phyloP scores from a whole-genome alignment of 192 early-diverging fungal species.

The Podila horticola region DNA sequence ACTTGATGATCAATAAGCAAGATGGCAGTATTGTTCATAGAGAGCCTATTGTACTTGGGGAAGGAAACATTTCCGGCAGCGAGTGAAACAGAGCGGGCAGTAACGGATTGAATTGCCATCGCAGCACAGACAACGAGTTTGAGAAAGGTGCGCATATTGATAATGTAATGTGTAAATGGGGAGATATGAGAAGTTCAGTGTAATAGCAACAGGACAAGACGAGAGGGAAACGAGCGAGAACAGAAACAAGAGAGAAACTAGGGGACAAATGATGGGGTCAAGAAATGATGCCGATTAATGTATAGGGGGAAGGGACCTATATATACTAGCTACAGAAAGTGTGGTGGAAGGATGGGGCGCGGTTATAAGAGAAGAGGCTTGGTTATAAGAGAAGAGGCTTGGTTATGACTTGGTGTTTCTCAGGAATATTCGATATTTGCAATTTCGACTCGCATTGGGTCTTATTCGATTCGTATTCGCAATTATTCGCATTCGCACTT shows the following conservation, averaged over 20 bases:
- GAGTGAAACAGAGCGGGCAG: constrained; percentile 8
- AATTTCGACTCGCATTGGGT: too few relatives aligned
- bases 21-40: constrained; percentile 31
- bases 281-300: constrained; percentile 16
- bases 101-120: constrained; percentile 19
- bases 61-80: constrained; percentile 11
- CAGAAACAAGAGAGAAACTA: background rate
- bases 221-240: too few relatives aligned
- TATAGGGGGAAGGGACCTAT: constrained; percentile 6
- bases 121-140: constrained; percentile 22
- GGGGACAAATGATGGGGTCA: constrained; percentile 6
- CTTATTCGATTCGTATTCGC: too few relatives aligned
- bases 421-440: background rate
- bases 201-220: too few relatives aligned
- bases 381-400: constrained; percentile 16
- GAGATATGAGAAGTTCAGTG: too few relatives aligned
- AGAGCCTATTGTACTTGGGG: constrained; percentile 27
- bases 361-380: constrained; percentile 6
- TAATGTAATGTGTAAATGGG: constrained; percentile 1
- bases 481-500: too few relatives aligned
- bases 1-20: constrained; percentile 48
- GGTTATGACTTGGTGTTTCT: background rate
- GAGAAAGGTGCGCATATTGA: constrained; percentile 19
- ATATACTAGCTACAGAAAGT: constrained; percentile 19
- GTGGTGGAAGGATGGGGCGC: background rate